These are phyloP conservation scores for Aaosphaeria pasadenensis DNA, from an alignment of 2,329 filamentous ascomycete species.

Conservation along the genomic window DNA sequence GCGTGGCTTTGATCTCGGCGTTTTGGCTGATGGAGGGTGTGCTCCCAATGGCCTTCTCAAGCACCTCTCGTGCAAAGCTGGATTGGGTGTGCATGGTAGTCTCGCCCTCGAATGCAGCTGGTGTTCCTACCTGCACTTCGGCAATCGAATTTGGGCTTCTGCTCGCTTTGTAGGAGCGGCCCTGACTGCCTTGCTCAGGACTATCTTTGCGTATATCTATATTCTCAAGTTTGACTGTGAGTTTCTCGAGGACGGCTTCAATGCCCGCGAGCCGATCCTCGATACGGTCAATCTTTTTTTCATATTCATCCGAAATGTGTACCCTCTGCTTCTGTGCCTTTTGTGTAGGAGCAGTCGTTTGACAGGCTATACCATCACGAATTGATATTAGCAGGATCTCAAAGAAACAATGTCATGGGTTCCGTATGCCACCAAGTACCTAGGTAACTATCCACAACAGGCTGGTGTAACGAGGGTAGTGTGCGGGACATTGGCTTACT, in stretches of 20 bases:
- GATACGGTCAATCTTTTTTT: constrained; percentile 53
- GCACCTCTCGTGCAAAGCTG: constrained; percentile 44
- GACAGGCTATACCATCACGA: constrained; percentile 19
- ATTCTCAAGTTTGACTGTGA: constrained; percentile 28
- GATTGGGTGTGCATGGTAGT: constrained; percentile 50
- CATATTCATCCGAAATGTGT: constrained; percentile 40
- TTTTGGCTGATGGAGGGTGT: constrained; percentile 33
- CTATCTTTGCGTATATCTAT: constrained; percentile 20
- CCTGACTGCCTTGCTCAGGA: constrained; percentile 20
- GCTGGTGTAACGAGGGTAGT: no score
- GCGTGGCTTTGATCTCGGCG: constrained; percentile 29
- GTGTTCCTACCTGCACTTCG: constrained; percentile 21
- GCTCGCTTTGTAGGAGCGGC: constrained; percentile 17
- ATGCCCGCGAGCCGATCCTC: constrained; percentile 50
- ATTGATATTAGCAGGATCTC: neutral
- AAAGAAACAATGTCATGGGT: neutral
- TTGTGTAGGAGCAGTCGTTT: constrained; percentile 28
- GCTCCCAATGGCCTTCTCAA: constrained; percentile 39
- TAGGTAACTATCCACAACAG: no score
- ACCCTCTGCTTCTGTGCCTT: constrained; percentile 32
- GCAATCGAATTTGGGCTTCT: constrained; percentile 11
- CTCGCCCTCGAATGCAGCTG: constrained; percentile 47
- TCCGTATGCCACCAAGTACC: neutral
- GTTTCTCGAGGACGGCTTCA: constrained; percentile 40
- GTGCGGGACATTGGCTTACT: constrained; percentile 13